These are phyloP conservation scores for Pseudotsuga menziesii DNA, from an alignment of 75 land plant species.

Conservation along the genomic window DNA sequence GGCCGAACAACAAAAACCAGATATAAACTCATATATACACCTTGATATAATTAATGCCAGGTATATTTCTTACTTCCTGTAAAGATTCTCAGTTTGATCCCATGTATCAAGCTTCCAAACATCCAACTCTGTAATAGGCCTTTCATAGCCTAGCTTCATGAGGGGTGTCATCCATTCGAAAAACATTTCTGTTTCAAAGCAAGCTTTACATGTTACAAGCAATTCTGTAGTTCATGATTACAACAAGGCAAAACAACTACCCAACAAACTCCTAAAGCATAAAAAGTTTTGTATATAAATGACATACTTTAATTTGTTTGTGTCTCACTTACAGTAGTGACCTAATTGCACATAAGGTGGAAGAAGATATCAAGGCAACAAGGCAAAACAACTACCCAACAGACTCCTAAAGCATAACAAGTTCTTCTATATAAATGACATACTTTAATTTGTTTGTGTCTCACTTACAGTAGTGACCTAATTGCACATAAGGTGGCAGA, in stretches of 20 bases:
- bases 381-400: neutral
- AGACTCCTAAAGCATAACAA: neutral
- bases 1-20: neutral
- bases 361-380: neutral
- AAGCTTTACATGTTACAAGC: neutral
- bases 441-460: neutral
- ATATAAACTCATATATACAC: neutral
- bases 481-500: neutral
- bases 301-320: neutral
- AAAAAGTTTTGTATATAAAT: neutral
- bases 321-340: neutral
- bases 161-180: conserved; percentile 95
- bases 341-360: neutral
- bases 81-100: conserved; percentile 79
- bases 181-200: conserved; percentile 30
- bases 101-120: conserved; percentile 91
- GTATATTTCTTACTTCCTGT: conserved; percentile 28
- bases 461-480: neutral
- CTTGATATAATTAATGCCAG: neutral
- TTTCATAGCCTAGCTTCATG: conserved; percentile 70
- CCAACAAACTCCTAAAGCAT: no score
- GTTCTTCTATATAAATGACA: neutral
- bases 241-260: neutral
- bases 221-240: neutral
- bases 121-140: conserved; percentile 80